Base-by-base conservation (phyloP, 2,329 filamentous ascomycete species). In the Aspergillus terreus region DNA sequence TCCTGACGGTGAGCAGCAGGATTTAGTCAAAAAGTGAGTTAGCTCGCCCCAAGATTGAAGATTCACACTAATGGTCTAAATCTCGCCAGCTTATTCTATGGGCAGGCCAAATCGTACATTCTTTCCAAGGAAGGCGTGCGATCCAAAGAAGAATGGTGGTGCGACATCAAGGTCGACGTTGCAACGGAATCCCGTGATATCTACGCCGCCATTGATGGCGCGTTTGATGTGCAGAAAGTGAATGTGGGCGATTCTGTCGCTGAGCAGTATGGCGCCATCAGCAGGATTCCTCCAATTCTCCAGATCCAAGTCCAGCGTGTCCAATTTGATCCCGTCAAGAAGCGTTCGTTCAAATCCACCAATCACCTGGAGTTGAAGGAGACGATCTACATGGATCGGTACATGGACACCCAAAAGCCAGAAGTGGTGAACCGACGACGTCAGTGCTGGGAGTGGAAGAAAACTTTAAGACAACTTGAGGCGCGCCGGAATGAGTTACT, bases 221-320 rank as follows among this genome's bases (percentile, higher is more conserved):
- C 88, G 49, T 96, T 96, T 65, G 90, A 95, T 61, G 82, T 86
- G 44, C 86, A 94, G 61, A 81, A 85, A 25, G 82, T 92, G 27
- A 84, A 85, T 30, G 81, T 87, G 21, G 83, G 83, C 52, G 82
- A 82, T n/a, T 65, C 75, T 64, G 63, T 82, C 64, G 72, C 83
- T 52, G 73, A 79, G 70, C 78, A 82, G 52, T 92, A 86, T 67
- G 84, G 84, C 6, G 86, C 88, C 1, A 88, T 95, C 56, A 82
- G 82, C 55, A 78, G 79, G n/a, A 76, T 92, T 10, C 91, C 94
- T 0, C 91, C 92, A 0, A 82, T 99, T 30, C 76, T 97, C 15
- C 92, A 96, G 63, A 84, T 99, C 42, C 88, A 91, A 58, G 89
- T 99, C 30, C 90, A 95, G 65, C 85, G 94, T 4, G 86, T 88